phyloP scores from a whole-genome alignment of 176 grass and related monocot genomes.

The maize (Zea mays) region Zm-B73-REFERENCE-NAM-5.0 NC_050096.1:169896001-169896500 shows the following conservation, averaged over 20 bases:
- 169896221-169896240: too few species aligned
- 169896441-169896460: neutral
- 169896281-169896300: too few species aligned
- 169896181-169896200: too few species aligned
- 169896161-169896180: neutral
- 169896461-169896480: neutral
- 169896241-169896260: neutral
- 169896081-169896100: too few species aligned
- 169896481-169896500: neutral
- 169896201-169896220: neutral
- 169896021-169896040: neutral
- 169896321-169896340: neutral
- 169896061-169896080: neutral
- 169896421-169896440: neutral
- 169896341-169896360: too few species aligned
- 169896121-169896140: neutral
- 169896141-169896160: too few species aligned
- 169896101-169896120: neutral
- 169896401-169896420: neutral
- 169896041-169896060: too few species aligned
- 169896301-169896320: too few species aligned
- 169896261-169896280: too few species aligned
- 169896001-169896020: neutral
- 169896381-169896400: too few species aligned
- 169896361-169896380: too few species aligned